These are phyloP conservation scores for Microdochium trichocladiopsis DNA, from an alignment of 2,329 filamentous ascomycete species.

Conservation along the genomic window DNA sequence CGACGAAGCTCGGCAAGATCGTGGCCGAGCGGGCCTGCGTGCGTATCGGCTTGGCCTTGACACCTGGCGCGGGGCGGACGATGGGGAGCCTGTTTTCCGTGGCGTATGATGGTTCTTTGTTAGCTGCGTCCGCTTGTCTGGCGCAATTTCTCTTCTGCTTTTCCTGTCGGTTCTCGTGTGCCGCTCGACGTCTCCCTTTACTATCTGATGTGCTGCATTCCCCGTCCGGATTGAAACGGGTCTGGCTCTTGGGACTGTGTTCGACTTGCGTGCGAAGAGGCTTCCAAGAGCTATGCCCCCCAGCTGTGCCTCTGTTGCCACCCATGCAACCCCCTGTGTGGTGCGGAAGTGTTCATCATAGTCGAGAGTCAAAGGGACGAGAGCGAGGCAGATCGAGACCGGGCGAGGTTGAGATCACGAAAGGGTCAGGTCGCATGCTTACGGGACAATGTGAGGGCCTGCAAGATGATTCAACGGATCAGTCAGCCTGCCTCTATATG, in stretches of 20 bases:
- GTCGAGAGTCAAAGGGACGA: neutral
- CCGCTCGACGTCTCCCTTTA: too few relatives aligned
- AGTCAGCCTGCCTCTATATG: neutral
- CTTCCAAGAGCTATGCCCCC: too few relatives aligned
- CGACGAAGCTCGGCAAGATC: slow-evolving; percentile 88
- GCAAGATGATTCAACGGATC: slow-evolving; percentile 8
- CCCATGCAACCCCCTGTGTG: too few relatives aligned
- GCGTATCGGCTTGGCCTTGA: slow-evolving; percentile 65
- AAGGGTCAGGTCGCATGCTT: slow-evolving; percentile 25
- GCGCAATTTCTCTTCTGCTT: too few relatives aligned
- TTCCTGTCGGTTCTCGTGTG: too few relatives aligned
- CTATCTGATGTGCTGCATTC: too few relatives aligned
- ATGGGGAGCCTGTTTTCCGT: slow-evolving; percentile 50
- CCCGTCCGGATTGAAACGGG: too few relatives aligned
- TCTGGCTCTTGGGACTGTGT: too few relatives aligned
- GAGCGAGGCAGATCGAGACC: neutral
- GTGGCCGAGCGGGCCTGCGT: slow-evolving; percentile 85
- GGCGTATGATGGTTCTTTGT: neutral
- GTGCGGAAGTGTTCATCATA: neutral
- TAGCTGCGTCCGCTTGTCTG: too few relatives aligned
- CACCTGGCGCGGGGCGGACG: slow-evolving; percentile 49
- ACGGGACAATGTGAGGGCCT: slow-evolving; percentile 70
- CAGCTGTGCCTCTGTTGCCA: too few relatives aligned
- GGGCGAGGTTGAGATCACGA: neutral
- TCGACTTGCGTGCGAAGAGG: too few relatives aligned